phyloP scores from a whole-genome alignment of 208 protist species.

The Wallacemonas sp. region DNA sequence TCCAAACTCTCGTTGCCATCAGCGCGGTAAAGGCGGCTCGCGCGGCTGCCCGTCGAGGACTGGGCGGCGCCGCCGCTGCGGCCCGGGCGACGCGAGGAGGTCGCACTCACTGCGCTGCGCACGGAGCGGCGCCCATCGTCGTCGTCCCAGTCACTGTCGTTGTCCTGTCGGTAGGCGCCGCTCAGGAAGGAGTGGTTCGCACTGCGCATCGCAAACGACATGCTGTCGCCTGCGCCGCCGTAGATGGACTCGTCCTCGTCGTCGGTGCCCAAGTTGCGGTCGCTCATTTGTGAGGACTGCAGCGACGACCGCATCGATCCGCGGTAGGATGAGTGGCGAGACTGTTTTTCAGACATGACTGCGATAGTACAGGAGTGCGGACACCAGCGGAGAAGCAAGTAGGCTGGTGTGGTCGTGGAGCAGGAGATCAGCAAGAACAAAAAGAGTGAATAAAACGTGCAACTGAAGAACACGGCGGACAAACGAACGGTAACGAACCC shows the following conservation, averaged over 20 bases:
- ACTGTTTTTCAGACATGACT: conserved; percentile 8
- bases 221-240: conserved; percentile 2
- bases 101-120: conserved; percentile 1
- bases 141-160: conserved; percentile 15
- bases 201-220: conserved; percentile 16
- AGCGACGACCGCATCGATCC: not conserved
- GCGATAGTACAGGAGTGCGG: too few species aligned
- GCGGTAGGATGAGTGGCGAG: not conserved
- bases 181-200: conserved; percentile 11
- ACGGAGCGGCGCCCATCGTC: conserved; percentile 13
- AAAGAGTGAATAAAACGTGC: too few species aligned
- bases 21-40: not conserved
- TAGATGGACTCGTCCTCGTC: not conserved
- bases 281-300: conserved; percentile 13
- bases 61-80: not conserved
- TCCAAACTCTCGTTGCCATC: conserved; percentile 13
- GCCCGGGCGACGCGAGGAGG: not conserved
- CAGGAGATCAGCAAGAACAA: too few species aligned
- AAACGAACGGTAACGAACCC: too few species aligned
- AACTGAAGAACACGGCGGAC: too few species aligned
- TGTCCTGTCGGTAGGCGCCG: conserved; percentile 7
- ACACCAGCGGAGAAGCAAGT: too few species aligned
- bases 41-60: not conserved
- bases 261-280: not conserved
- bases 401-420: too few species aligned